A percentile compares a stretch with the other conserved stretches of the same genome.
These are phyloP conservation scores for Diaporthe caulivora DNA, from an alignment of 2,329 filamentous ascomycete genomes.

Conservation along the genomic window DNA sequence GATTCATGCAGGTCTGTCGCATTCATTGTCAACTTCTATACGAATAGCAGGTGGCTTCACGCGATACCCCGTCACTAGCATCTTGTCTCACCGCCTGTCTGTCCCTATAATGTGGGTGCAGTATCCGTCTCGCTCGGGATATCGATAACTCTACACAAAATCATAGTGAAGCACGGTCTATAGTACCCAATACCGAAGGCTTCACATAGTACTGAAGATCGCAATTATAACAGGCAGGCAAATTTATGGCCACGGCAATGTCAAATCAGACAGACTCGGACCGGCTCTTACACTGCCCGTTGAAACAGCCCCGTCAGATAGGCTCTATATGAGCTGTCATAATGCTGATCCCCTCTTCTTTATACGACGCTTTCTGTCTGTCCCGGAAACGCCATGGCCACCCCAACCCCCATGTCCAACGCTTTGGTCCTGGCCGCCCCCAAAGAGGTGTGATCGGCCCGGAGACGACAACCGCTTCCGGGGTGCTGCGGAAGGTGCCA, in stretches of 20 bases:
- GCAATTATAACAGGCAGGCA: conserved; percentile 8
- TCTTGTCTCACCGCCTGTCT: neutral
- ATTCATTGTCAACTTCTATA: neutral
- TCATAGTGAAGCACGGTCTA: neutral
- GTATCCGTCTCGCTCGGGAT: neutral
- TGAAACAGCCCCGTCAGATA: neutral
- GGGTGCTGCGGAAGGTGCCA: conserved; percentile 5
- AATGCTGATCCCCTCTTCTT: neutral
- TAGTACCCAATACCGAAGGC: neutral
- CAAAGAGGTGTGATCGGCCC: conserved; percentile 8
- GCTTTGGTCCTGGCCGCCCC: conserved; percentile 13
- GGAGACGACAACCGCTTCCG: conserved; percentile 19
- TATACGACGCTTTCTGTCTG: neutral
- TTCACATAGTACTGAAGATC: neutral
- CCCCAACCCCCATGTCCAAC: conserved; percentile 8
- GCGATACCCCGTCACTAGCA: conserved; percentile 13
- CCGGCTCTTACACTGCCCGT: conserved; percentile 1
- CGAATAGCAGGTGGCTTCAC: neutral
- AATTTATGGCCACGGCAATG: conserved; percentile 2
- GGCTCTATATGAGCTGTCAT: conserved; percentile 21
- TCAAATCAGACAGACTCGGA: conserved; percentile 11
- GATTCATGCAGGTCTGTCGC: neutral
- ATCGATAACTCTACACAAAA: neutral
- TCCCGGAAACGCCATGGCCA: conserved; percentile 8
- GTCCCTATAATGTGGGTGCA: neutral